phyloP scores from a whole-genome alignment of 345 rosid genomes.

The Hibiscus mutabilis region DNA sequence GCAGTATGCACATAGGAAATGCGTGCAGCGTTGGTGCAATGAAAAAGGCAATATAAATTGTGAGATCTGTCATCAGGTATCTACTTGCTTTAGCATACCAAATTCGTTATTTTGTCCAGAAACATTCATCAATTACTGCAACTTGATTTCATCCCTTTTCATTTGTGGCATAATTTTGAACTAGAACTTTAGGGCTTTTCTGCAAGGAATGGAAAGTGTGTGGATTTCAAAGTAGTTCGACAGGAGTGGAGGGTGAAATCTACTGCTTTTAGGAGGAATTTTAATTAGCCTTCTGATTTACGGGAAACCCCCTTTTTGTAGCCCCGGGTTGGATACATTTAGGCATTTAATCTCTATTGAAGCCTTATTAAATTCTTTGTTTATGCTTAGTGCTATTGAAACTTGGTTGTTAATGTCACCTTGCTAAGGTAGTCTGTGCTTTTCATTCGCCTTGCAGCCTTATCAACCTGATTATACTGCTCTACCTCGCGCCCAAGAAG shows the following conservation, averaged over 20 bases:
- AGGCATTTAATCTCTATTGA: not conserved
- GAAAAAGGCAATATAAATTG: slow-evolving; percentile 83
- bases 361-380: slow-evolving; percentile 25
- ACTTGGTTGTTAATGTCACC: not conserved
- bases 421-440: slow-evolving; percentile 6
- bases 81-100: not conserved
- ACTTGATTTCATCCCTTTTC: not conserved
- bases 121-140: not conserved
- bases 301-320: not conserved
- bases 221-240: not conserved
- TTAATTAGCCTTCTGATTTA: not conserved
- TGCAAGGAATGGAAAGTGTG: not conserved
- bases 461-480: slow-evolving; percentile 88
- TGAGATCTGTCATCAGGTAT: slow-evolving; percentile 95
- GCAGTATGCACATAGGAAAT: slow-evolving; percentile 87
- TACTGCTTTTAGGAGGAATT: not conserved
- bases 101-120: too few relatives aligned
- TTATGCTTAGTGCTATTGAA: not conserved
- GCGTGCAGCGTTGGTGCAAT: slow-evolving; percentile 95
- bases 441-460: slow-evolving; percentile 37
- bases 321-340: not conserved
- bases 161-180: not conserved
- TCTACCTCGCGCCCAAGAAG: slow-evolving; percentile 62
- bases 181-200: not conserved
- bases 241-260: not conserved